phyloP scores from a whole-genome alignment of 2,329 filamentous ascomycete species.

The Fusarium sp. region DNA sequence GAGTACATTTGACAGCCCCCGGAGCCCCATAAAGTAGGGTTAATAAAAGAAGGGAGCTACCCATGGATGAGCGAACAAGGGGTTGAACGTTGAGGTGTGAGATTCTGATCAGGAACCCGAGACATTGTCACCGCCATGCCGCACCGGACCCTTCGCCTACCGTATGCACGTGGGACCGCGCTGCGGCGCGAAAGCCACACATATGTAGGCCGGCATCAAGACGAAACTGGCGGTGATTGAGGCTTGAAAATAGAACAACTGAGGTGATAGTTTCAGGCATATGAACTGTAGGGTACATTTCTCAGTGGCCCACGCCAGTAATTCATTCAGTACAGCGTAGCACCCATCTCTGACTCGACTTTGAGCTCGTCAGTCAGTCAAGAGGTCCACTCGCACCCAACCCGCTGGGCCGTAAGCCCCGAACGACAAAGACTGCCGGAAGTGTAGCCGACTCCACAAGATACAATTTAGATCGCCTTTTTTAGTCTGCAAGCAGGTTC shows the following conservation, averaged over 20 bases:
- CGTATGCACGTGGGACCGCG: constrained; percentile 39
- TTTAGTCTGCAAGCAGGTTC: constrained; percentile 29
- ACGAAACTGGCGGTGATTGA: constrained; percentile 45
- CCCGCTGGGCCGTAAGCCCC: constrained; percentile 46
- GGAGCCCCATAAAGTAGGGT: constrained; percentile 33
- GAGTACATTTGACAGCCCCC: constrained; percentile 14
- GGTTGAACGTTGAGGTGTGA: constrained; percentile 20
- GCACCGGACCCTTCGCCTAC: constrained; percentile 39
- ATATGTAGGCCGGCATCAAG: constrained; percentile 31
- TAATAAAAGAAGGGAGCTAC: constrained; percentile 19
- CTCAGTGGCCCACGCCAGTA: constrained; percentile 7
- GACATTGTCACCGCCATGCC: constrained; percentile 46
- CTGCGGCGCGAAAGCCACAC: constrained; percentile 38
- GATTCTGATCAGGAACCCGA: constrained; percentile 45
- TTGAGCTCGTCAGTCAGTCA: constrained; percentile 30
- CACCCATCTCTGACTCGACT: constrained; percentile 40
- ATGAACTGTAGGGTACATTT: constrained; percentile 17
- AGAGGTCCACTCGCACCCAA: constrained; percentile 44
- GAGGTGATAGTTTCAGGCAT: constrained; percentile 40
- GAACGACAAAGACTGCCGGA: constrained; percentile 48
- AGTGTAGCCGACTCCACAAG: constrained; percentile 48
- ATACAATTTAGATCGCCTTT: constrained; percentile 33
- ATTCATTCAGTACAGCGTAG: background rate
- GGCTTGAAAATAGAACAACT: constrained; percentile 23
- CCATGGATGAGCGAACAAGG: constrained; percentile 25